Conservation (phyloP, 208 protist species). For the Leishmania lainsoni region DNA sequence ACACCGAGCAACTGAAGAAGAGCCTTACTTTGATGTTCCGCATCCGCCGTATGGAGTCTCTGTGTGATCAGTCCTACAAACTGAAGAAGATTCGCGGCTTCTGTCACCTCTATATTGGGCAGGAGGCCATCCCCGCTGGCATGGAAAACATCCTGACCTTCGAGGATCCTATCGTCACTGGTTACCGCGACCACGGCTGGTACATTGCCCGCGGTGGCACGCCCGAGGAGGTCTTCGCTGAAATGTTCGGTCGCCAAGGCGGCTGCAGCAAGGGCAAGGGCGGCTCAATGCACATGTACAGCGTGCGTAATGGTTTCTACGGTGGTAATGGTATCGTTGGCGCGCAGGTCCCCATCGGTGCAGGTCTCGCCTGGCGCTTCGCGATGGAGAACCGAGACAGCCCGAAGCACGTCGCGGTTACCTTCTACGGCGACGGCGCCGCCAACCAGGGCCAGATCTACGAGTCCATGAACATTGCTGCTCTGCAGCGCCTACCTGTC, state of each 20-base stretch:
- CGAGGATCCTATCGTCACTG: conserved; percentile 95
- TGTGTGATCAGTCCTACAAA: conserved; percentile 97
- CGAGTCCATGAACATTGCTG: conserved; percentile 98
- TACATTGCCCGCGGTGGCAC: conserved; percentile 93
- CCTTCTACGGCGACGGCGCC: conserved; percentile 98
- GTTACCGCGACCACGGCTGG: conserved; percentile 96
- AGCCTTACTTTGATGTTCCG: conserved; percentile 88
- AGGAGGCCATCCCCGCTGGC: conserved; percentile 96
- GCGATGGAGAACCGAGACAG: conserved; percentile 82
- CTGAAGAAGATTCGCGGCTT: conserved; percentile 97
- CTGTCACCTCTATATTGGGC: conserved; percentile 98
- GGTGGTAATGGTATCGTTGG: conserved; percentile 99
- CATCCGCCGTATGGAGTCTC: conserved; percentile 95
- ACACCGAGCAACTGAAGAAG: conserved; percentile 76
- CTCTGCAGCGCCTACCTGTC: conserved; percentile 96
- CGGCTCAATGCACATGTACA: conserved; percentile 99
- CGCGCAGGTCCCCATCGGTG: conserved; percentile 95
- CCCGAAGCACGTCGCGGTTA: conserved; percentile 89
- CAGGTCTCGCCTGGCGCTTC: conserved; percentile 94
- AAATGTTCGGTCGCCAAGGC: conserved; percentile 87
- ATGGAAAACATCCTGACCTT: conserved; percentile 91
- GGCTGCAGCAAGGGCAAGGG: conserved; percentile 96
- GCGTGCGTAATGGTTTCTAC: conserved; percentile 92
- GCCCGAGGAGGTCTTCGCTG: conserved; percentile 87
- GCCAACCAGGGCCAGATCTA: conserved; percentile 98